Base-by-base conservation (phyloP, 768 basidiomycete genomes). In the Tricholoma hemisulphureum region DNA sequence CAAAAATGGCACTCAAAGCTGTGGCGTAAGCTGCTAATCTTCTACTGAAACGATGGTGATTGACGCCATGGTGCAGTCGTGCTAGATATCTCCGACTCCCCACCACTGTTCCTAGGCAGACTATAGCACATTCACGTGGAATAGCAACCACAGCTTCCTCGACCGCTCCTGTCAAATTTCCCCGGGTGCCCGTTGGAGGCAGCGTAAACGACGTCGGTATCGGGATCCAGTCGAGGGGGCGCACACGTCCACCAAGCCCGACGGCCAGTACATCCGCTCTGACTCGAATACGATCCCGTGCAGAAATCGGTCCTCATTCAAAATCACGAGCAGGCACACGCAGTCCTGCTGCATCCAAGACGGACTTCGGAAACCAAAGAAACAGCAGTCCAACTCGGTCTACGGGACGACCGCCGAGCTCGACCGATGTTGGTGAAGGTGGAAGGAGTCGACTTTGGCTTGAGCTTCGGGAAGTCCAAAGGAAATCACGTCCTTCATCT, bases 81-180 rank as follows among this genome's bases (percentile, higher is more conserved):
- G 91, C 92, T 37, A 82, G 91, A 64, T 89, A 91, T 72, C 81
- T 93, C 59, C 86, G 88, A 58, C 77, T 93, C 34, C 89, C 91
- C 2, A 76, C 84, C 20, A 72, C 81, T 41, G 71, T 79, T 39
- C 78, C 80, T 11, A 77, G 82, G 14, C 65, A 62, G 35, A 51
- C 50, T 28, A 35, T 43, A 20, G 14, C 37, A 24, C 37, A 41
- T 18, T 29, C 53, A 10, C 58, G 55, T 6, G 48, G 56, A 50
- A 43, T 55, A 21, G 31, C 56, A 24, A 31, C 41, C 37, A 29
- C 56, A 24, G 34, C 51, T n/a, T 16, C 51, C 11, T 16, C 35
- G 31, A 34, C 31, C 6, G 39, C 32, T 26, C 52, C 37, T 34
- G 20, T 26, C 29, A 45, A 48, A 34, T 45, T 55, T 37, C 49